Base-by-base conservation (phyloP, 2,329 filamentous ascomycete genomes). In the Dryadomyces quercivorus region DNA sequence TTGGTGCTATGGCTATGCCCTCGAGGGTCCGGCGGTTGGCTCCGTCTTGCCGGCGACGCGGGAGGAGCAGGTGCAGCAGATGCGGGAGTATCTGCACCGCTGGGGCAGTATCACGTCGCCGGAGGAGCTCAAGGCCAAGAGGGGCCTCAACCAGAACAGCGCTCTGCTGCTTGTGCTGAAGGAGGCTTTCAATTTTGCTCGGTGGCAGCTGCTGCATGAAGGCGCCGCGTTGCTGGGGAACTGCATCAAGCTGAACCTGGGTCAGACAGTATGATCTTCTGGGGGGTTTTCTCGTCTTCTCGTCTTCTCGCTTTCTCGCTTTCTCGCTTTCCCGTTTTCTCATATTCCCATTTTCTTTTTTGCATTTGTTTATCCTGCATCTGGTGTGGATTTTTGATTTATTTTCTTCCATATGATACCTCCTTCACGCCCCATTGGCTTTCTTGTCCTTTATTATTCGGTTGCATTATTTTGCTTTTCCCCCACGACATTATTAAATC, bases 181-280 rank as follows among this genome's bases (percentile, higher is more conserved):
- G 58, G 85, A 89, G 55, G 85, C 86, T 44, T 96, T 97, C 66
- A 75, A 78, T 60, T 84, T 84, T 62, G 90, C 90, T 36, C 78
- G 90, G 50, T 97, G 92, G 92, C 91, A 97, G 72, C 71, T 97
- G 54, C 73, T 97, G 59, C 85, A 93, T 55, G 93, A 97, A 69
- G 92, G 89, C 40, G 86, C 86, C 36, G 85, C 81, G 21, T 71
- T 95, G 57, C 68, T 97, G 64, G 82, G 77, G 54, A 93, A 90
- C 65, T 95, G 91, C 66, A 87, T 95, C 59, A 75, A 81, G 58
- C 66, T 77, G 20, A 77, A 77, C 57, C 2, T 66, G 6, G 68
- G 67, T 16, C 49, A 55, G 40, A 38, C 50, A 47, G 45, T 51
- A 18, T 55, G 21, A 21, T 40, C 36, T 13, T 40, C 36, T 40